Evolutionary conservation across 805 yeast species (phyloP).

Genomic region (Myxozyma monticola): DNA sequence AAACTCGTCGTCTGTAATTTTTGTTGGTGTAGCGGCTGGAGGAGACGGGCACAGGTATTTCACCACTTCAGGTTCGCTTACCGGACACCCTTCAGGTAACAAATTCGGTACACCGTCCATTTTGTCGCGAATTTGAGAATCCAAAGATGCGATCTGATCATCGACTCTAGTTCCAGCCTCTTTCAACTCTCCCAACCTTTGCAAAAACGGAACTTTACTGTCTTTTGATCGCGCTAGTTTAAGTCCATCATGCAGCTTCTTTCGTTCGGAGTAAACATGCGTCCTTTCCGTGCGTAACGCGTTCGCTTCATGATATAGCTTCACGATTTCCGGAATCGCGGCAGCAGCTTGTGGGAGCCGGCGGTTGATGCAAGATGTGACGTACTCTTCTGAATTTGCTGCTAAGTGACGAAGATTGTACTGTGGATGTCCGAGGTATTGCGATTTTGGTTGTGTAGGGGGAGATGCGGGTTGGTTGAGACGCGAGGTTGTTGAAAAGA

Average conservation of each 20-base stretch:
- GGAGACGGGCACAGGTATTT: slow-evolving; percentile 21
- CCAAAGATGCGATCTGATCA: slow-evolving; percentile 5
- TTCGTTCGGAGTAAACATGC: slow-evolving; percentile 16
- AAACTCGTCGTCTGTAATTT: slow-evolving; percentile 2
- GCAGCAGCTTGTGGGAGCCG: slow-evolving; percentile 19
- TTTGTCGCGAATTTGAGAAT: slow-evolving; percentile 1
- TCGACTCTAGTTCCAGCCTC: slow-evolving; percentile 6
- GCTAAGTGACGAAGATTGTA: slow-evolving; percentile 17
- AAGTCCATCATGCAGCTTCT: slow-evolving; percentile 4
- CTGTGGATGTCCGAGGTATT: slow-evolving; percentile 11
- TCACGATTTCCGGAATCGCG: slow-evolving; percentile 14
- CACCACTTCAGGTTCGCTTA: slow-evolving; percentile 15
- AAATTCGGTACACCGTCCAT: slow-evolving; percentile 26
- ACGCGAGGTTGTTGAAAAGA: too few relatives aligned
- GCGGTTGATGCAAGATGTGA: slow-evolving; percentile 17
- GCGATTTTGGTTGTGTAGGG: too few relatives aligned
- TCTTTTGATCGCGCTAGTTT: slow-evolving; percentile 5
- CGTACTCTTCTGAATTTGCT: slow-evolving; percentile 13
- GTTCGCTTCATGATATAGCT: slow-evolving; percentile 13
- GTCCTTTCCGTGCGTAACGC: slow-evolving; percentile 4
- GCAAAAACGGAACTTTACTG: background rate
- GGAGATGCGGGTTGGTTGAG: too few relatives aligned
- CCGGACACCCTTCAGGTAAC: slow-evolving; percentile 17
- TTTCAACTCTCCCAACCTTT: slow-evolving; percentile 11
- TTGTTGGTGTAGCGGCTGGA: background rate